phyloP scores from a whole-genome alignment of 208 protist species.

The Crithidia sp. region DNA sequence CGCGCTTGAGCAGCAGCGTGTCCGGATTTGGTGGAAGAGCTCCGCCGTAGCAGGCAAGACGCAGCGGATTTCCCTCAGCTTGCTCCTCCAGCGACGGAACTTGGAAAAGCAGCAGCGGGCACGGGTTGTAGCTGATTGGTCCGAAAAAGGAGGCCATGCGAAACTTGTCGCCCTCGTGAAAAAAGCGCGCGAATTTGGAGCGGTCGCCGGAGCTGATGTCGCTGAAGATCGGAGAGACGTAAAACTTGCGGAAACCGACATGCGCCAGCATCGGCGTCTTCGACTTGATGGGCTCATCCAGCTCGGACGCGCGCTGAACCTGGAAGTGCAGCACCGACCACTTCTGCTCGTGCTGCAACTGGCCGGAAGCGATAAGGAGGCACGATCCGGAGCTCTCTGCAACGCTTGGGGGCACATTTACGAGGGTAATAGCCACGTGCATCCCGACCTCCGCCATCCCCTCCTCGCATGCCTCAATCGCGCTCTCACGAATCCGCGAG shows the following conservation, averaged over 20 bases:
- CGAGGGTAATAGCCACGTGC: slow-evolving; percentile 72
- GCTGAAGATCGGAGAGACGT: slow-evolving; percentile 90
- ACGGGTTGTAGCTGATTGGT: slow-evolving; percentile 87
- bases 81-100: slow-evolving; percentile 88
- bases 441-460: slow-evolving; percentile 57
- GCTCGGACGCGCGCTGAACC: slow-evolving; percentile 68
- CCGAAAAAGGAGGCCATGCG: slow-evolving; percentile 88
- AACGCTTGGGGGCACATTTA: slow-evolving; percentile 57
- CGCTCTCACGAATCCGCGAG: slow-evolving; percentile 72
- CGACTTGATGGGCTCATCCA: slow-evolving; percentile 88
- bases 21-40: slow-evolving; percentile 85
- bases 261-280: slow-evolving; percentile 90
- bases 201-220: slow-evolving; percentile 80
- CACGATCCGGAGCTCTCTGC: slow-evolving; percentile 43
- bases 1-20: slow-evolving; percentile 79
- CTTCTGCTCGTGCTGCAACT: slow-evolving; percentile 91
- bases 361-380: slow-evolving; percentile 81
- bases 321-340: slow-evolving; percentile 91
- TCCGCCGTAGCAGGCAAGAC: slow-evolving; percentile 79
- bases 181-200: slow-evolving; percentile 88
- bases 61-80: slow-evolving; percentile 64
- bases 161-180: slow-evolving; percentile 83
- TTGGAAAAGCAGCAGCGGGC: slow-evolving; percentile 85
- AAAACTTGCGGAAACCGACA: slow-evolving; percentile 91
- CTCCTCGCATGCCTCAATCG: slow-evolving; percentile 62